phyloP scores from a whole-genome alignment of 2,329 filamentous ascomycete genomes.

The Monosporascus ibericus region DNA sequence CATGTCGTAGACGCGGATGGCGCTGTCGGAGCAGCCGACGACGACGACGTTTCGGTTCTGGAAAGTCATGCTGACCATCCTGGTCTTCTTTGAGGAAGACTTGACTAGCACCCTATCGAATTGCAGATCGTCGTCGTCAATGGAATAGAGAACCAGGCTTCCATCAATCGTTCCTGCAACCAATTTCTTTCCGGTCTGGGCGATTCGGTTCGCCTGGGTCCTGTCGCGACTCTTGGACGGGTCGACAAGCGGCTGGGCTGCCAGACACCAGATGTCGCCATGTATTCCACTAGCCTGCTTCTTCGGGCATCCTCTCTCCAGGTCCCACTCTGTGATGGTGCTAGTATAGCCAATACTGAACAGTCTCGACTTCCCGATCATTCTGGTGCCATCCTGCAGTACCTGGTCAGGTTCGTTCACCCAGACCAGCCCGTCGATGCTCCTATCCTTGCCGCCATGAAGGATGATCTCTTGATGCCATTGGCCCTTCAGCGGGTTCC shows the following conservation, averaged over 20 bases:
- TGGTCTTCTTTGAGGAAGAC: slow-evolving; percentile 74
- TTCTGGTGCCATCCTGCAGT: slow-evolving; percentile 52
- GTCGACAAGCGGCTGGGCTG: slow-evolving; percentile 61
- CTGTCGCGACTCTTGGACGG: slow-evolving; percentile 17
- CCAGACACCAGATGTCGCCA: slow-evolving; percentile 95
- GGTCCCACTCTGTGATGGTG: slow-evolving; percentile 90
- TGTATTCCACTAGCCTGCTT: slow-evolving; percentile 86
- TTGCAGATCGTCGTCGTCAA: slow-evolving; percentile 74
- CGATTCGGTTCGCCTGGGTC: slow-evolving; percentile 16
- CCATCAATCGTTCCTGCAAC: slow-evolving; percentile 88
- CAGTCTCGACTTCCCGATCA: slow-evolving; percentile 70
- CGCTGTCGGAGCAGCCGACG: slow-evolving; percentile 92
- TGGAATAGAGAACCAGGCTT: slow-evolving; percentile 79
- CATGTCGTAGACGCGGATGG: slow-evolving; percentile 83
- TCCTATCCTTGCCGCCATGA: slow-evolving; percentile 74
- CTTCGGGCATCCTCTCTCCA: slow-evolving; percentile 70
- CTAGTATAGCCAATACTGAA: slow-evolving; percentile 96
- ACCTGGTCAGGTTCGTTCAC: slow-evolving; percentile 76
- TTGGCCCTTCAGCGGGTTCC: slow-evolving; percentile 75
- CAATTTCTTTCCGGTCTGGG: slow-evolving; percentile 50
- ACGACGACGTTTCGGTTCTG: slow-evolving; percentile 77
- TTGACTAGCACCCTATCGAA: slow-evolving; percentile 72
- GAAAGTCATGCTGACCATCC: slow-evolving; percentile 87
- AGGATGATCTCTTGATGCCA: slow-evolving; percentile 92
- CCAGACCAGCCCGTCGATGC: slow-evolving; percentile 88